Evolutionary conservation across 176 grass and related monocot genomes (phyloP).

Genomic region (Oryza rufipogon): DNA sequence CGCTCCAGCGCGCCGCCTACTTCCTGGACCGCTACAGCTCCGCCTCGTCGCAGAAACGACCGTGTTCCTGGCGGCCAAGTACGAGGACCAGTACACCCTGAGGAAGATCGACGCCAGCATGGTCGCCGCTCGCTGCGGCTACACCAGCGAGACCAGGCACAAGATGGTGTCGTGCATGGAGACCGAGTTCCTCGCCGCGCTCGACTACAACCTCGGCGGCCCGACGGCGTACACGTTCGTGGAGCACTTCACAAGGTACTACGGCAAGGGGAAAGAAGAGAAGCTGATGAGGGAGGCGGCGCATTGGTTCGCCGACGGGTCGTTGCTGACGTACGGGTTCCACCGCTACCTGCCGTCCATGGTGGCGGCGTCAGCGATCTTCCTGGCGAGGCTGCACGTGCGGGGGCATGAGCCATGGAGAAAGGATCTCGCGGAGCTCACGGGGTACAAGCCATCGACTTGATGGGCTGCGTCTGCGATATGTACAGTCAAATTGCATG

Average conservation of each 20-base stretch:
- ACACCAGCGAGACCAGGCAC: not conserved
- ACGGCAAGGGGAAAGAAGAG: not conserved
- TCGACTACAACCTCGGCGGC: slow-evolving; percentile 28
- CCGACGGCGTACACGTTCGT: slow-evolving; percentile 48
- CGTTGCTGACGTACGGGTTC: slow-evolving; percentile 16
- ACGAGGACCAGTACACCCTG: slow-evolving; percentile 23
- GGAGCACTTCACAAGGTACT: slow-evolving; percentile 29
- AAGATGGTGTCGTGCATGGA: slow-evolving; percentile 27
- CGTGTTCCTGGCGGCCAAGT: slow-evolving; percentile 45
- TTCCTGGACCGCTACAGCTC: slow-evolving; percentile 40
- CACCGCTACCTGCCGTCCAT: slow-evolving; percentile 23
- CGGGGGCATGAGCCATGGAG: not conserved
- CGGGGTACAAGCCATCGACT: slow-evolving; percentile 33
- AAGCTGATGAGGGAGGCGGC: not conserved
- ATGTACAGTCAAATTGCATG: not conserved
- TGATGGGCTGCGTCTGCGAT: not conserved
- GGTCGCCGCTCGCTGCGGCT: not conserved
- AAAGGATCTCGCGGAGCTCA: slow-evolving; percentile 13
- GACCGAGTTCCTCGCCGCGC: slow-evolving; percentile 4
- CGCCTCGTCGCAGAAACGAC: slow-evolving; percentile 29
- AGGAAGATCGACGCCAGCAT: not conserved
- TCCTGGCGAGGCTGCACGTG: slow-evolving; percentile 22
- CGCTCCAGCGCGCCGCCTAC: slow-evolving; percentile 43
- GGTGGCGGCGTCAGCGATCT: slow-evolving; percentile 42
- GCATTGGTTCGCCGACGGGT: not conserved